These are phyloP conservation scores for Agrocybe pediades DNA, from an alignment of 768 basidiomycete species.

Conservation along the genomic window DNA sequence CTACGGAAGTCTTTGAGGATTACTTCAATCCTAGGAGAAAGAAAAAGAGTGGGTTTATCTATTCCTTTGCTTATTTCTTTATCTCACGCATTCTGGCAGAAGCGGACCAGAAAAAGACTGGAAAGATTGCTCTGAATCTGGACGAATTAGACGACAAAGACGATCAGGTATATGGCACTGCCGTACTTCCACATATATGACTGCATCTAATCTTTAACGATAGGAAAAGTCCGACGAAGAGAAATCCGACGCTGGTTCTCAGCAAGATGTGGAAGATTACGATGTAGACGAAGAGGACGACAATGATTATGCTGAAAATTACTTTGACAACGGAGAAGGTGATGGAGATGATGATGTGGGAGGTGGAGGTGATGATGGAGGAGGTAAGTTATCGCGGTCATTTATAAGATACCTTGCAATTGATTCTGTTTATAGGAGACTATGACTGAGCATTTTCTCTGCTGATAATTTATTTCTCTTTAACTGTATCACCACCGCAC, in stretches of 20 bases:
- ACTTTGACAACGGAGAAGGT: constrained; percentile 88
- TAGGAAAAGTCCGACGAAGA: constrained; percentile 77
- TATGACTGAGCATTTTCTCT: neutral
- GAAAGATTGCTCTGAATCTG: constrained; percentile 54
- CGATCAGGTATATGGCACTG: constrained; percentile 50
- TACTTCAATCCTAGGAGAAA: constrained; percentile 80
- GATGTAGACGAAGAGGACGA: constrained; percentile 91
- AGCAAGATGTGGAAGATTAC: constrained; percentile 71
- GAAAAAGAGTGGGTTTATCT: constrained; percentile 42
- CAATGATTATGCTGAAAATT: constrained; percentile 89
- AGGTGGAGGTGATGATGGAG: constrained; percentile 69
- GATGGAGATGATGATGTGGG: constrained; percentile 81
- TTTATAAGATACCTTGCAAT: too few relatives aligned
- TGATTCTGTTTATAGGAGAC: neutral
- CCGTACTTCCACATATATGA: neutral
- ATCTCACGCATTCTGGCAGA: constrained; percentile 4
- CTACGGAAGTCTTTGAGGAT: constrained; percentile 70
- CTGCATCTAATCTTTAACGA: neutral
- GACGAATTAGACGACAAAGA: constrained; percentile 70
- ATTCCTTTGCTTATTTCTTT: neutral
- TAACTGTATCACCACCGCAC: neutral
- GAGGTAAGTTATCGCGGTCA: constrained; percentile 32
- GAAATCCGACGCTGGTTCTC: constrained; percentile 66
- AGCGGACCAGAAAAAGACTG: constrained; percentile 13
- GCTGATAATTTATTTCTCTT: neutral